A percentile compares a stretch with the other conserved stretches of the same genome.
phyloP scores from a whole-genome alignment of 352 stramenopile species.

The Phytophthora ramorum region DNA sequence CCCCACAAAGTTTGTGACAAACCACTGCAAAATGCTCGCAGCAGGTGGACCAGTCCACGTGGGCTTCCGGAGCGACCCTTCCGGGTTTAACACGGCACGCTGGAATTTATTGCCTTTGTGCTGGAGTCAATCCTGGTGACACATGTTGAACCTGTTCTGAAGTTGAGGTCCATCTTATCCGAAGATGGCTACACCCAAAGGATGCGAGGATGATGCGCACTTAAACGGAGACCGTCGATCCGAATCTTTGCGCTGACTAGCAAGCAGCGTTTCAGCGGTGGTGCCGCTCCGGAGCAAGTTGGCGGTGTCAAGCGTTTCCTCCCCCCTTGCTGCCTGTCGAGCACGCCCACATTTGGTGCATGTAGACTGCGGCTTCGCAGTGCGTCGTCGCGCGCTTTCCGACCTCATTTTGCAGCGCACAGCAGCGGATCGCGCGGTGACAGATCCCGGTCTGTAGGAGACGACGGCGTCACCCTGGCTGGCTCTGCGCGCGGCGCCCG shows the following conservation, averaged over 20 bases:
- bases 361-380: not conserved
- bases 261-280: not conserved
- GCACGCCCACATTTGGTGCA: not conserved
- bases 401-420: not conserved
- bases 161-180: constrained; percentile 25
- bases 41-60: constrained; percentile 13
- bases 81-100: constrained; percentile 14
- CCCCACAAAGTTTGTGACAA: not conserved
- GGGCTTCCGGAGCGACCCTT: not conserved
- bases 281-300: not conserved
- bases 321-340: not conserved
- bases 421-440: constrained; percentile 6
- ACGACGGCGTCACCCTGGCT: constrained; percentile 9
- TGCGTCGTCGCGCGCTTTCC: not conserved
- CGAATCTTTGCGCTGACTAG: constrained; percentile 18
- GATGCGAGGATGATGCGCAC: constrained; percentile 19
- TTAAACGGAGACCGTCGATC: not conserved
- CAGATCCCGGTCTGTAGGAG: constrained; percentile 34
- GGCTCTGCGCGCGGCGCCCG: constrained; percentile 19
- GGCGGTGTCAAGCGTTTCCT: constrained; percentile 2
- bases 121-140: constrained; percentile 17
- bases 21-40: not conserved
- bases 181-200: constrained; percentile 31
- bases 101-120: not conserved
- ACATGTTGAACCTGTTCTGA: constrained; percentile 38